Evolutionary conservation across 495 filamentous ascomycete genomes (phyloP), one percentile per base, ranked within the genome.

Genomic region (Xylaria acuta): DNA sequence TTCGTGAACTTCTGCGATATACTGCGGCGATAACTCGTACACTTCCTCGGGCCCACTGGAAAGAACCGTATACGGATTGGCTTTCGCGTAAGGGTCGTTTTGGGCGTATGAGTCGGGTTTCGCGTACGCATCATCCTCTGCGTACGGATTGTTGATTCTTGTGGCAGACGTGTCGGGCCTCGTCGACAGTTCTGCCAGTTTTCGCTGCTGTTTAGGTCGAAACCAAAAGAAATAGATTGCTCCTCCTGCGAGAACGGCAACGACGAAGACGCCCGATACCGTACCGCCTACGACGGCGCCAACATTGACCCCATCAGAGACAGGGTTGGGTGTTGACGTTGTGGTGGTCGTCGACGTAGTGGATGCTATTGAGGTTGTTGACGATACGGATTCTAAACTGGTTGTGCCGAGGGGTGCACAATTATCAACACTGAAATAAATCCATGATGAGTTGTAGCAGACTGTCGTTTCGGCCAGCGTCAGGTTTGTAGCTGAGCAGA

Each of bases 1-100:
- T 49, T 40, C 68, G 3, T 70, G 68, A n/a, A 70, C 68, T 20
- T 70, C 68, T 45, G 53, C 41, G 43, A 70, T 64, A 5, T 63
- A 59, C n/a, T 70, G 56, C 18, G 68, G 68, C 32, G 68, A 70
- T 27, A 70, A 30, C 58, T 70, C 68, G 58, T 70, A 63, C n/a
- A 63, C 58, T 5, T 40, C 58, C 8, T 14, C 18, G 27, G 66
- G 38, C 8, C 43, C 66, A 18, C 6, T 8, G 4, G 58, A 1
- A 5, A 63, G 25, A 8, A 9, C 18, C 25, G 27, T 7, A 20
- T 69, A 69, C 18, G 40, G 14, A 25, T 36, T 30, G 14, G n/a
- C 6, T 5, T 63, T 70, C 45, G 45, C 22, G 25, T 43, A 20
- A 6, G 8, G 1, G 11, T 51, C 58, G 5, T 38, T 60, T 12